Conservation (phyloP, 768 basidiomycete species). For the Sarcodon sp. region DNA sequence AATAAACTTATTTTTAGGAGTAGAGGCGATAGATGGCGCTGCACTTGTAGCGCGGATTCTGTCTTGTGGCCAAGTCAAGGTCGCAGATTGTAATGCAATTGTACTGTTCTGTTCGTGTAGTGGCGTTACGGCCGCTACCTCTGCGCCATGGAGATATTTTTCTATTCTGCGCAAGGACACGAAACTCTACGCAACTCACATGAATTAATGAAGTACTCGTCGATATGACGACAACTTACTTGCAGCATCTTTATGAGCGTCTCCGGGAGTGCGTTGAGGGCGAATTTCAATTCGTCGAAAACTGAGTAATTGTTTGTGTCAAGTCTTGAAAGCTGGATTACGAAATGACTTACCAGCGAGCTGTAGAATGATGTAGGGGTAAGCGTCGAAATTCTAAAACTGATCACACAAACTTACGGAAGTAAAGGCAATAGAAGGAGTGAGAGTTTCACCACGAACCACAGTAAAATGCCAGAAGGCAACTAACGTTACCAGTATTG, state of each 20-base stretch:
- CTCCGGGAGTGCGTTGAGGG: constrained; percentile 79
- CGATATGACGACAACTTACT: constrained; percentile 18
- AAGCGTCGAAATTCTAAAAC: background rate
- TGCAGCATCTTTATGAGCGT: constrained; percentile 87
- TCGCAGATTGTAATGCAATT: constrained; percentile 74
- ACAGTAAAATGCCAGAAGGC: constrained; percentile 57
- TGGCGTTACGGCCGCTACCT: constrained; percentile 53
- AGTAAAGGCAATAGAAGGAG: constrained; percentile 79
- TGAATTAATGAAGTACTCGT: no score
- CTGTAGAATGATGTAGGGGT: background rate
- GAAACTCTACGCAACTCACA: constrained; percentile 33
- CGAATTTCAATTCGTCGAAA: constrained; percentile 81
- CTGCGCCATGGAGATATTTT: constrained; percentile 68
- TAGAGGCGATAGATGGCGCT: constrained; percentile 45
- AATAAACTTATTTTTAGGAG: constrained; percentile 70
- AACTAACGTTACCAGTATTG: constrained; percentile 36
- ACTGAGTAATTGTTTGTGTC: constrained; percentile 25
- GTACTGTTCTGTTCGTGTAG: constrained; percentile 40
- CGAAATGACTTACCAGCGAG: background rate
- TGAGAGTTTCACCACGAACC: constrained; percentile 50
- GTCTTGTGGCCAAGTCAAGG: constrained; percentile 85
- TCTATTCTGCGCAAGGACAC: constrained; percentile 87
- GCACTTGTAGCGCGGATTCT: constrained; percentile 32
- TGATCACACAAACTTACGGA: constrained; percentile 16
- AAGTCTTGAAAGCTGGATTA: background rate